phyloP scores from a whole-genome alignment of 352 stramenopile species.

The Pythium phragmiticola region DNA sequence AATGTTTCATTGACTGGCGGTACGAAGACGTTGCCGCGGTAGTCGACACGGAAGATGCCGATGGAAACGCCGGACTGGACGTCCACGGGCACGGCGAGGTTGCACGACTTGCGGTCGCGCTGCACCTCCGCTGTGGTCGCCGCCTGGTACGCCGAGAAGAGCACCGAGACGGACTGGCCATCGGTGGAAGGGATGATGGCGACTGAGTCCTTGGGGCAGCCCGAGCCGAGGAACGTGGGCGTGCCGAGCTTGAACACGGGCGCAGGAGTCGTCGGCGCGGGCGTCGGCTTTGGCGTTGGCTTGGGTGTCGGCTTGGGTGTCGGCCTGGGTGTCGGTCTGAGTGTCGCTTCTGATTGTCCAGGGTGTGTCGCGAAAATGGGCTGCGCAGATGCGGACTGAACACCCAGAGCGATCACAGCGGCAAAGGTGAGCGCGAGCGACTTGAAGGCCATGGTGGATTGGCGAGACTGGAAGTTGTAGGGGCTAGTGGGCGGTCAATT shows the following conservation, averaged over 20 bases:
- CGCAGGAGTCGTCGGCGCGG: too few species aligned
- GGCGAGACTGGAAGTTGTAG: neutral
- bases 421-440: neutral
- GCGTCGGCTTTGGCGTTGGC: too few species aligned
- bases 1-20: conserved; percentile 32
- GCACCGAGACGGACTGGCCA: conserved; percentile 34
- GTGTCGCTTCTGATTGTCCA: neutral
- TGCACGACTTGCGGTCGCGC: conserved; percentile 39
- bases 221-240: conserved; percentile 34
- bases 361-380: neutral
- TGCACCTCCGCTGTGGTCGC: conserved; percentile 29
- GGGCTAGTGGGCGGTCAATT: too few species aligned
- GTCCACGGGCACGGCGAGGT: conserved; percentile 43
- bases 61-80: conserved; percentile 30
- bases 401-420: neutral
- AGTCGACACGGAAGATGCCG: conserved; percentile 44
- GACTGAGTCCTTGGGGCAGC: conserved; percentile 34
- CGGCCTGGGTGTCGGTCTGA: neutral
- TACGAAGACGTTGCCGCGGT: conserved; percentile 44
- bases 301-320: neutral
- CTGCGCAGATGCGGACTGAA: neutral
- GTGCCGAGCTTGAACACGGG: conserved; percentile 24
- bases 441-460: conserved; percentile 7
- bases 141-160: conserved; percentile 35
- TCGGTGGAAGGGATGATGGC: conserved; percentile 28